A percentile compares a stretch with the other conserved stretches of the same genome.
Conservation (phyloP, 306 rosid species). For the Lathyrus sativus region DNA sequence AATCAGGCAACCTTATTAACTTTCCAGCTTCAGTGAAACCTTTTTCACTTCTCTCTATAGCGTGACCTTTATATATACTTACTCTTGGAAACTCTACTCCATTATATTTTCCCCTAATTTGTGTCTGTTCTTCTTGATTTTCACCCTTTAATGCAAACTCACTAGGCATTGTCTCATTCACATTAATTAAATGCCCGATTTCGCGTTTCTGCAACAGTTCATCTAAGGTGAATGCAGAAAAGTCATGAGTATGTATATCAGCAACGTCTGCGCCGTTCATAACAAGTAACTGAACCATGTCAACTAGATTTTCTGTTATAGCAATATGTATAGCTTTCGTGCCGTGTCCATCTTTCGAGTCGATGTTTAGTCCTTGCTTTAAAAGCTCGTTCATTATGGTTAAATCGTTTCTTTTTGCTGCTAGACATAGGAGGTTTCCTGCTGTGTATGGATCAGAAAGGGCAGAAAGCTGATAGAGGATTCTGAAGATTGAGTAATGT, state of each 20-base stretch:
- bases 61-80: constrained; percentile 79
- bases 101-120: constrained; percentile 37
- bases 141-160: constrained; percentile 37
- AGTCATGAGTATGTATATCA: constrained; percentile 23
- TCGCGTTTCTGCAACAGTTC: constrained; percentile 60
- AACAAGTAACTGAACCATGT: constrained; percentile 66
- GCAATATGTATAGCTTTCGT: constrained; percentile 61
- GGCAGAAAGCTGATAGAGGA: constrained; percentile 55
- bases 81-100: constrained; percentile 52
- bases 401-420: constrained; percentile 56
- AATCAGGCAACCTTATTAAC: constrained; percentile 71
- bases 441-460: constrained; percentile 55
- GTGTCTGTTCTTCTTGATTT: constrained; percentile 44
- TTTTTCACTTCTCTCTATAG: constrained; percentile 55
- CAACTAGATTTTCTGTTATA: constrained; percentile 53
- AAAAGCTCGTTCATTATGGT: constrained; percentile 59
- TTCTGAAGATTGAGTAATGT: constrained; percentile 65
- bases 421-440: constrained; percentile 65
- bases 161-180: constrained; percentile 40
- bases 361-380: constrained; percentile 63
- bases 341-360: constrained; percentile 55
- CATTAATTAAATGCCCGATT: constrained; percentile 56
- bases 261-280: constrained; percentile 59
- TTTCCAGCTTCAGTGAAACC: constrained; percentile 64
- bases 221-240: constrained; percentile 45